Evolutionary conservation across 306 rosid genomes (phyloP).

Genomic region (Lotus japonicus): DNA sequence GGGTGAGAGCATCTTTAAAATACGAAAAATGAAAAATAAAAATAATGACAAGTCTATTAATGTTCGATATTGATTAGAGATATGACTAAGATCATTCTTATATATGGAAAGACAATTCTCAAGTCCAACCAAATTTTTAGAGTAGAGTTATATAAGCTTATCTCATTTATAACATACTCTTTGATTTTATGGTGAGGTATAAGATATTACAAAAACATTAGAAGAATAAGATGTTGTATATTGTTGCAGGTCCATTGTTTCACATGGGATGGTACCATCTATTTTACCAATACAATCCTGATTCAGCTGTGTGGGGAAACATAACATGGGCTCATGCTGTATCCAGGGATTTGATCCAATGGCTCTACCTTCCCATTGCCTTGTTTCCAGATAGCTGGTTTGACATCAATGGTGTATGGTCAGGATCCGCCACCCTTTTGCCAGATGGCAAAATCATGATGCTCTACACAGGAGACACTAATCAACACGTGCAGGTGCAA

Average conservation of each 20-base stretch:
- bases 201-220: too few species aligned
- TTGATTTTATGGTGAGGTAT: background rate
- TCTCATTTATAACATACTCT: background rate
- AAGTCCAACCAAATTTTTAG: too few species aligned
- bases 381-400: slow-evolving; percentile 50
- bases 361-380: slow-evolving; percentile 75
- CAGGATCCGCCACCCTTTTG: slow-evolving; percentile 67
- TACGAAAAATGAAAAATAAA: too few species aligned
- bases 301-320: slow-evolving; percentile 83
- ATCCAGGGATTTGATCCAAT: slow-evolving; percentile 68
- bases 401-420: slow-evolving; percentile 76
- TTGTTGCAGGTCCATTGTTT: slow-evolving; percentile 53
- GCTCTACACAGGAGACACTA: slow-evolving; percentile 59
- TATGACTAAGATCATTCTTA: too few species aligned
- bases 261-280: slow-evolving; percentile 81
- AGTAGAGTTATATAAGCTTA: too few species aligned
- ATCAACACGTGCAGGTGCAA: slow-evolving; percentile 53
- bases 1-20: too few species aligned
- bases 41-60: background rate
- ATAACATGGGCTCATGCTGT: slow-evolving; percentile 90
- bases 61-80: too few species aligned
- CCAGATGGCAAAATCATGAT: slow-evolving; percentile 67
- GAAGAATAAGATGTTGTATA: too few species aligned
- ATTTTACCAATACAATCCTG: slow-evolving; percentile 82
- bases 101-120: too few species aligned